phyloP scores from a whole-genome alignment of 164 flowering plant genomes.

The Piper longum region DNA sequence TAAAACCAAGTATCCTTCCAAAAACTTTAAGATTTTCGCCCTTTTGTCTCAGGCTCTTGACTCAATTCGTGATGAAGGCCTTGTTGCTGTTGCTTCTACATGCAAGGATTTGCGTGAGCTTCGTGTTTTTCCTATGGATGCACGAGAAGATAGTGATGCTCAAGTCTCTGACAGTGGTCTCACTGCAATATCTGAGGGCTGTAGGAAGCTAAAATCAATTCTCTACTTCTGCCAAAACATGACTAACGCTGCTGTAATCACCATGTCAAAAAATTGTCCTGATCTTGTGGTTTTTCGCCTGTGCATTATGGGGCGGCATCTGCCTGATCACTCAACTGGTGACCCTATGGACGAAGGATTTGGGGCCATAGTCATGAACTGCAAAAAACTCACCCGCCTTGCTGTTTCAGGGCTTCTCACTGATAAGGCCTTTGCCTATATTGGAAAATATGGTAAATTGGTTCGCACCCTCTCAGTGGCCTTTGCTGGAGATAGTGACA shows the following conservation, averaged over 20 bases:
- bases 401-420: constrained; percentile 69
- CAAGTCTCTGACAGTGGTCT: constrained; percentile 69
- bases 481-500: constrained; percentile 74
- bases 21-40: not conserved
- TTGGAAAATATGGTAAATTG: constrained; percentile 61
- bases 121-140: constrained; percentile 59
- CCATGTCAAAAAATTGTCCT: constrained; percentile 71
- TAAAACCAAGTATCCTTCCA: not conserved
- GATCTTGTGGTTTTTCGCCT: constrained; percentile 73
- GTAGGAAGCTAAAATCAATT: constrained; percentile 52
- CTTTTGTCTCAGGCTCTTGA: constrained; percentile 50
- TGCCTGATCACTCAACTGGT: constrained; percentile 56
- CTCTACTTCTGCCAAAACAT: constrained; percentile 65
- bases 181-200: constrained; percentile 67
- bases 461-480: constrained; percentile 73
- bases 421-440: constrained; percentile 56
- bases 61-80: constrained; percentile 72
- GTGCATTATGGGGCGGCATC: constrained; percentile 63
- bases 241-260: constrained; percentile 69
- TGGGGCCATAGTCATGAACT: constrained; percentile 80
- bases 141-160: constrained; percentile 47
- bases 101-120: constrained; percentile 75
- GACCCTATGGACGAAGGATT: constrained; percentile 89
- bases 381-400: constrained; percentile 68
- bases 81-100: constrained; percentile 62